Evolutionary conservation across 768 basidiomycete genomes (phyloP).

Genomic region (Dacryopinax primogenitus): DNA sequence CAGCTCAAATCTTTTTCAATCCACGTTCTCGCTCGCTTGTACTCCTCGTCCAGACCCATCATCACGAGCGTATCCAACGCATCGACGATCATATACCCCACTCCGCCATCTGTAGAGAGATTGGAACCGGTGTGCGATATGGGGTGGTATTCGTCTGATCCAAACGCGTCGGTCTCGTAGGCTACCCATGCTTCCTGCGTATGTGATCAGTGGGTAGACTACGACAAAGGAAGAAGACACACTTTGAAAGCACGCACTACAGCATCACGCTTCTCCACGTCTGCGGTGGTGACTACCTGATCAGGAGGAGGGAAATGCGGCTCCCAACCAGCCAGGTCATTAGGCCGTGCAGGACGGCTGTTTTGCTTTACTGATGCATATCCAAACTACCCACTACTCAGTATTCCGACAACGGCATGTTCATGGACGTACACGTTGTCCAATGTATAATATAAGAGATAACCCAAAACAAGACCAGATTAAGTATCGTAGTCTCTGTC

Average conservation of each 20-base stretch:
- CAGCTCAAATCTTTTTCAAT: constrained; percentile 54
- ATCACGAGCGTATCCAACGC: constrained; percentile 77
- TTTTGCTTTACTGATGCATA: not conserved
- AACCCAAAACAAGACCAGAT: not conserved
- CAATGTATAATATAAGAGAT: not conserved
- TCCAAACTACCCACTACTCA: not conserved
- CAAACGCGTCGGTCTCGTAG: constrained; percentile 84
- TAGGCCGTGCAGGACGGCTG: not conserved
- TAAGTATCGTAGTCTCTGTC: not conserved
- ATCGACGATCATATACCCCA: constrained; percentile 83
- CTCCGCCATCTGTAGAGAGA: constrained; percentile 60
- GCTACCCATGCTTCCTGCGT: constrained; percentile 70
- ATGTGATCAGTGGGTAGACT: constrained; percentile 16
- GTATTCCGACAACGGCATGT: not conserved
- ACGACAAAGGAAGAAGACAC: constrained; percentile 17
- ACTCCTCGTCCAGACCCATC: constrained; percentile 73
- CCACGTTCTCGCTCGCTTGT: constrained; percentile 65
- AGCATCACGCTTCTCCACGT: constrained; percentile 51
- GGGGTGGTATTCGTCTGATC: constrained; percentile 85
- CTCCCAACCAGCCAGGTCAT: not conserved
- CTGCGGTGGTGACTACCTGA: constrained; percentile 30
- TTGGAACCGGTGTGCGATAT: constrained; percentile 62
- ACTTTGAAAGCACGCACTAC: constrained; percentile 72
- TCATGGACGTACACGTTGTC: not conserved
- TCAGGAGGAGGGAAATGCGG: not conserved